phyloP scores from a whole-genome alignment of 768 basidiomycete genomes.

The Pulveroboletus sp. region DNA sequence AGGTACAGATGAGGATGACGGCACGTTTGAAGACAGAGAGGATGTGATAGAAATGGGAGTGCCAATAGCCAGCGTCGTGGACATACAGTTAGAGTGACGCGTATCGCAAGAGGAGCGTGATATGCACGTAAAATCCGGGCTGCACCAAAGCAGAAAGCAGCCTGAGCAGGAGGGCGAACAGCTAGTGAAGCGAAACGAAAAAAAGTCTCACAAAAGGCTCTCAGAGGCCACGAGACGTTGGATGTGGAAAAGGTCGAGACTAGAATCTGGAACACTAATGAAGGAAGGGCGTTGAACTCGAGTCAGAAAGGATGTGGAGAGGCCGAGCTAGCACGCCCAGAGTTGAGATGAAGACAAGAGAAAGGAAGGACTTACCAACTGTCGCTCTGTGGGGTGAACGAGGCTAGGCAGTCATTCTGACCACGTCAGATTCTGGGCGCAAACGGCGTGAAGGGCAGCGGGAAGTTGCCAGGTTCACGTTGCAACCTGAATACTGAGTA shows the following conservation, averaged over 20 bases:
- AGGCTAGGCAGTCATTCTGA: constrained; percentile 21
- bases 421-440: constrained; percentile 4
- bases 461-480: constrained; percentile 11
- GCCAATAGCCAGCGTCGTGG: constrained; percentile 14
- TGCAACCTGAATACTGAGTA: constrained; percentile 13
- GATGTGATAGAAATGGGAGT: constrained; percentile 6
- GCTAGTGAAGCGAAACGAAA: constrained; percentile 1
- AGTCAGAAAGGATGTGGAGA: background rate
- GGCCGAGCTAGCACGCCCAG: background rate
- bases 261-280: background rate
- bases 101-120: constrained; percentile 7
- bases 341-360: background rate
- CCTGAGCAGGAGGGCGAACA: constrained; percentile 1
- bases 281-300: background rate
- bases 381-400: constrained; percentile 9
- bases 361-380: constrained; percentile 11
- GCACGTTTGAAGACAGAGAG: constrained; percentile 9
- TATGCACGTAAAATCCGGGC: constrained; percentile 4
- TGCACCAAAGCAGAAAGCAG: constrained; percentile 3
- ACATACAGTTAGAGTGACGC: constrained; percentile 17
- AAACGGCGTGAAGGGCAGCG: constrained; percentile 19
- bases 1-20: constrained; percentile 6
- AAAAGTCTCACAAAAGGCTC: constrained; percentile 4
- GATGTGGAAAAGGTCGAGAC: background rate
- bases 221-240: background rate